Base-by-base conservation (phyloP, 352 stramenopile species). In the Phytophthora idaei region DNA sequence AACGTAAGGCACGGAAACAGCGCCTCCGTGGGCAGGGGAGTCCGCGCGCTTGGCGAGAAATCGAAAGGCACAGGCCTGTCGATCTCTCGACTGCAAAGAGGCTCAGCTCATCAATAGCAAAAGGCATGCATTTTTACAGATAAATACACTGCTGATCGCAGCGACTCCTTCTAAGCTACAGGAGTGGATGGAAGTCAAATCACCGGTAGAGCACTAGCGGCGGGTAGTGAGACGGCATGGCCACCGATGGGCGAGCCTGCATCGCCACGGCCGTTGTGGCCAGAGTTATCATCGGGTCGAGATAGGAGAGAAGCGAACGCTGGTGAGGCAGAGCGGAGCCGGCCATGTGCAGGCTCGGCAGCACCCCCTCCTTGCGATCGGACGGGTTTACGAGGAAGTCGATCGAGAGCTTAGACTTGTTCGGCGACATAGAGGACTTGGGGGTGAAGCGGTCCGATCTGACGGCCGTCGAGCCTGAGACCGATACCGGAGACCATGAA, bases 331-430 rank as follows among this genome's bases (percentile, higher is more conserved):
- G 28, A 10, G 50, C 32, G 2, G 34, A 51, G 32, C n/a, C 48
- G 1, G 15, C 21, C 25, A 63, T 39, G 56, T 57, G 55, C n/a
- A 74, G 36, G 5, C 47, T 25, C 8, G 63, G 51, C 28, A 67
- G 25, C 45, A 44, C n/a, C 2, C 15, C 37, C 21, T 56, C 42
- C 29, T 48, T 58, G 25, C 10, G 32, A 28, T 59, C 55, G 14
- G 49, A 62, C 17, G 71, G 73, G 61, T 82, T 86, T 12, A 83
- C 53, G 25, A 88, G 69, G 49, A 84, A 90, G 67, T 84, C 77
- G 56, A 89, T 81, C 47, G 76, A 78, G 29, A 83, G 73, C 47
- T 82, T 80, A 17, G 73, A 67, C 9, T 72, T 73, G 36, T 32
- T 59, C 27, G 68, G 64, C 10, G 69, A 77, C 47, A 72, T 65